Evolutionary conservation across 352 stramenopile species (phyloP), one percentile per base, ranked within the genome.

Genomic region (Phytophthora sp.): DNA sequence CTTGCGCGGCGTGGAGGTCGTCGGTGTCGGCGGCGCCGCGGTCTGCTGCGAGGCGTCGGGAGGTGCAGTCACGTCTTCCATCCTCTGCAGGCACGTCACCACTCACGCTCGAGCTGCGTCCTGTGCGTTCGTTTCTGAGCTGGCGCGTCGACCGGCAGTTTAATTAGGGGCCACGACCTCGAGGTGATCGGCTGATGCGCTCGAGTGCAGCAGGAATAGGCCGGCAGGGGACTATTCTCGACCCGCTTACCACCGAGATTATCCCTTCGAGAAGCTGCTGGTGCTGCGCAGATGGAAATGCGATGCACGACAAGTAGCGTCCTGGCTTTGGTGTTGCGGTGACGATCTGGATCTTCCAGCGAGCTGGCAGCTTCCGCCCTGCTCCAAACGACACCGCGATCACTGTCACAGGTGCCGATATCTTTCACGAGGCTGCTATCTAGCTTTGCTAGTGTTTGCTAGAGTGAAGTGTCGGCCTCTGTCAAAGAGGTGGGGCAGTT

Each of bases 271-370:
- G n/a, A 24, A 42, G n/a, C n/a, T 42, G n/a, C n/a, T n/a, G n/a
- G 32, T 17, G 32, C 15, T 20, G 32, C 6, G 17, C 23, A 3
- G 41, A 27, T 42, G 57, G 12, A 43, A 51, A 46, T 64, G 54
- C 54, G 62, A 66, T 50, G 54, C 38, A 70, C 62, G 62, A 71
- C 54, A 55, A 52, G 45, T 38, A 27, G 20, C 31, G 49, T 31
- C 54, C 48, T 70, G 62, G 54, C 54, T 65, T 60, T 70, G 46
- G 61, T 26, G 42, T 20, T 28, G 39, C 31, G 32, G 24, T 27
- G 28, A 43, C 50, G 45, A 54, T 54, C 51, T 68, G 59, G 51
- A 66, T 58, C 35, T 38, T 54, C 42, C 42, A 13, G 5, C 27
- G 42, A 9, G 15, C 17, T 38, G 44, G 24, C 44, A 54, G 30